These are phyloP conservation scores for Chaetoceros tenuissimus DNA, from an alignment of 108 stramenopile species.

Conservation along the genomic window DNA sequence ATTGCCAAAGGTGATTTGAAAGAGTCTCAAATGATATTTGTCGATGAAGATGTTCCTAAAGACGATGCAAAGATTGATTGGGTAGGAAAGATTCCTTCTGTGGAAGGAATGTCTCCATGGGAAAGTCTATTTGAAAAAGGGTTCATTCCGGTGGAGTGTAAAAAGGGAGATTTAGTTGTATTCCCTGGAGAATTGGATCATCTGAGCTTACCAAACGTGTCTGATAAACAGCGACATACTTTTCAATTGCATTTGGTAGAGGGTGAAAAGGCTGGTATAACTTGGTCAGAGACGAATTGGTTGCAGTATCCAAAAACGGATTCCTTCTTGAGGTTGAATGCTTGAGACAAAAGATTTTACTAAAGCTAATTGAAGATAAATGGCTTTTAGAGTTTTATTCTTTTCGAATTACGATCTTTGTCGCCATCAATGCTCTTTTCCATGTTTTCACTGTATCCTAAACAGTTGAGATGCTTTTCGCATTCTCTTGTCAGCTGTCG, in stretches of 20 bases:
- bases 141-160: constrained; percentile 80
- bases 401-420: no score
- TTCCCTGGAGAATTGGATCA: constrained; percentile 87
- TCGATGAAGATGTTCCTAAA: constrained; percentile 8
- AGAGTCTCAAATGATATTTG: constrained; percentile 38
- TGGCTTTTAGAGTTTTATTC: no score
- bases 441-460: neutral
- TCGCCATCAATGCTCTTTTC: neutral
- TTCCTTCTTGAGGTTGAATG: constrained; percentile 36
- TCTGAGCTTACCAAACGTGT: constrained; percentile 77
- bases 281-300: constrained; percentile 84
- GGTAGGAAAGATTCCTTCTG: constrained; percentile 59
- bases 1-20: constrained; percentile 16
- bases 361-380: neutral
- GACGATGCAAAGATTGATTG: constrained; percentile 25
- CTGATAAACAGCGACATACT: constrained; percentile 61
- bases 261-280: constrained; percentile 51
- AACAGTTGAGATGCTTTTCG: neutral
- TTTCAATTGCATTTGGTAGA: constrained; percentile 91
- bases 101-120: constrained; percentile 16
- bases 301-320: constrained; percentile 71
- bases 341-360: neutral
- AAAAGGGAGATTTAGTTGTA: constrained; percentile 79
- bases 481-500: constrained; percentile 8
- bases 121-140: constrained; percentile 49